Evolutionary conservation across 225 moss, liverwort and hornwort genomes (phyloP), one percentile per base, ranked within the genome.

Genomic region (Sphagnum tenellum): DNA sequence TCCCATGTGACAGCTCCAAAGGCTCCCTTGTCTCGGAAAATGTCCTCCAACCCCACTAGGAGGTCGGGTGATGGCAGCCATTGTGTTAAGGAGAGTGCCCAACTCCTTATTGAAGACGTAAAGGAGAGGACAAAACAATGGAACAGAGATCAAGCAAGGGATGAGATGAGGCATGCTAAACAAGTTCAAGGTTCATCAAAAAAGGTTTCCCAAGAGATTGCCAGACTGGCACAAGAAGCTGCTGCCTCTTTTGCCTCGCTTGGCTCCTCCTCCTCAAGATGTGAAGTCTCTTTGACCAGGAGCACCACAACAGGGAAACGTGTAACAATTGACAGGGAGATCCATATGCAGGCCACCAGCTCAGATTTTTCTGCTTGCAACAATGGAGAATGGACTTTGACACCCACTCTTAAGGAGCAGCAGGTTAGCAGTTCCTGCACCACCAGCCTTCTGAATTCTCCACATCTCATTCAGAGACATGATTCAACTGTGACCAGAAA

Each of bases 191-290:
- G 81, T 62, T 29, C 29, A 29, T 73, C 82, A 49, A 76, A 78
- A 64, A 72, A 78, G 10, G 86, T 89, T 47, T 86, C 86, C 45
- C 72, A 75, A 69, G 83, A 86, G 52, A 89, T 89, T 12, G 86
- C 76, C 4, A 78, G 81, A 57, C 79, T 75, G 49, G 89, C 83
- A 59, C 66, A 69, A 56, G 81, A 63, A 75, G 70, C 63, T 63
- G 69, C 53, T 52, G 52, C 52, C 6, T 6, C 52, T 5, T 77
- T 77, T 5, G 52, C 52, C 6, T 6, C 9, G 52, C 52, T 5
- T 5, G 72, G 76, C 4, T 67, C 69, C 11, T 77, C 79, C 66
- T 61, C 5, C 67, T 79, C 45, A 71, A 78, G 54, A 59, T 78
- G n/a, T 69, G 77, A 61, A n/a, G 55, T 72, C 64, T 73, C 76